These are phyloP conservation scores for Eucalyptus polybractea DNA, from an alignment of 345 rosid species.

Conservation along the genomic window DNA sequence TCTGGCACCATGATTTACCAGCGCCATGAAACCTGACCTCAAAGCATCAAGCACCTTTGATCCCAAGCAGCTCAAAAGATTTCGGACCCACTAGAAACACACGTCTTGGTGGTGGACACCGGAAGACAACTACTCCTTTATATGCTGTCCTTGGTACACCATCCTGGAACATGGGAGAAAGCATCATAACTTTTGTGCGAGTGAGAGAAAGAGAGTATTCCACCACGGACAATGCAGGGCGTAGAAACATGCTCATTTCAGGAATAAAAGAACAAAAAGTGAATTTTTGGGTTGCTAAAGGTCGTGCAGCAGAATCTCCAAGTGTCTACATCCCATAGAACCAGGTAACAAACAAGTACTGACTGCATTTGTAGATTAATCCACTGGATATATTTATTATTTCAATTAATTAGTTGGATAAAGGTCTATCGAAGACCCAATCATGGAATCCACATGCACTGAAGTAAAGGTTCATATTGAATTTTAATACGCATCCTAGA, in stretches of 20 bases:
- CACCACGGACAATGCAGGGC: background rate
- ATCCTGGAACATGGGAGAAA: conserved; percentile 27
- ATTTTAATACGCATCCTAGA: background rate
- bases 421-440: background rate
- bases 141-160: conserved; percentile 95
- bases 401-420: background rate
- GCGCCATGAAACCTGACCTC: too few relatives aligned
- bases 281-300: background rate
- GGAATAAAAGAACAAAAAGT: background rate
- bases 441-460: background rate
- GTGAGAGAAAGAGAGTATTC: background rate
- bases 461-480: background rate
- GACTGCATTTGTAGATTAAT: background rate
- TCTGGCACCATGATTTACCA: too few relatives aligned
- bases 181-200: background rate
- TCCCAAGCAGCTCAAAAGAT: conserved; percentile 48
- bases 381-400: background rate
- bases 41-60: background rate
- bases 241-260: background rate
- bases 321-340: background rate
- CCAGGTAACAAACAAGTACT: background rate
- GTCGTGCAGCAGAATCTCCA: background rate
- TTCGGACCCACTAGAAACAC: conserved; percentile 67
- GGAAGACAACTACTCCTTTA: conserved; percentile 83
- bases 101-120: conserved; percentile 46